These are phyloP conservation scores for Casuarina equisetifolia DNA, from an alignment of 306 rosid species.

Conservation along the genomic window DNA sequence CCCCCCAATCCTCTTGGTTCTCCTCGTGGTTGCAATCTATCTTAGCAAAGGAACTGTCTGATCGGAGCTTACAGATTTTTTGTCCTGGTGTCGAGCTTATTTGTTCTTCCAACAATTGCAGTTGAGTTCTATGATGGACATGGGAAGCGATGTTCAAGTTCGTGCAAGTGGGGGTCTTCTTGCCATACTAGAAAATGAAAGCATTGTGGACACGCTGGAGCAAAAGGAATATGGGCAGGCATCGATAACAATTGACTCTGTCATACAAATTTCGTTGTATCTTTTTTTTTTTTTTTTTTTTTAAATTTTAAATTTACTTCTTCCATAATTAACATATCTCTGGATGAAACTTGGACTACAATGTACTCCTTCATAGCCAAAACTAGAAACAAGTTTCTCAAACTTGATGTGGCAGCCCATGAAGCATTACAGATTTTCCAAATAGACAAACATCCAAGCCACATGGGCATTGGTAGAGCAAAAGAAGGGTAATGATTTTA, in stretches of 20 bases:
- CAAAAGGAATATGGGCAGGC: conserved; percentile 73
- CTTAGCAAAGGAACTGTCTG: background rate
- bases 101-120: conserved; percentile 32
- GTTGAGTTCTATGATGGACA: conserved; percentile 97
- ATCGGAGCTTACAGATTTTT: conserved; percentile 7
- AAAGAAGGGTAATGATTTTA: conserved; percentile 84
- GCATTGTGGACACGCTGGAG: conserved; percentile 78
- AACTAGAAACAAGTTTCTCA: conserved; percentile 82
- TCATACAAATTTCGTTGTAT: conserved; percentile 85
- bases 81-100: background rate
- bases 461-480: conserved; percentile 98
- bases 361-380: conserved; percentile 48
- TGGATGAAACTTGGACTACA: conserved; percentile 16
- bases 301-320: conserved; percentile 2
- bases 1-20: background rate
- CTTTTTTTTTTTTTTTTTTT: conserved; percentile 34
- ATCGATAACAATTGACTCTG: conserved; percentile 77
- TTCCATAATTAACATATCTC: conserved; percentile 20
- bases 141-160: conserved; percentile 92
- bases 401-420: conserved; percentile 88
- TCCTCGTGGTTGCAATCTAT: background rate
- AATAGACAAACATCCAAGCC: conserved; percentile 95
- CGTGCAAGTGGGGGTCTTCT: conserved; percentile 98
- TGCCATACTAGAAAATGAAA: conserved; percentile 90
- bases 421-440: conserved; percentile 98